Percentiles rank a stretch among this genome's conserved stretches.
These are phyloP conservation scores for Sugiyamaella japonica DNA, from an alignment of 1,139 yeast species.

Conservation along the genomic window DNA sequence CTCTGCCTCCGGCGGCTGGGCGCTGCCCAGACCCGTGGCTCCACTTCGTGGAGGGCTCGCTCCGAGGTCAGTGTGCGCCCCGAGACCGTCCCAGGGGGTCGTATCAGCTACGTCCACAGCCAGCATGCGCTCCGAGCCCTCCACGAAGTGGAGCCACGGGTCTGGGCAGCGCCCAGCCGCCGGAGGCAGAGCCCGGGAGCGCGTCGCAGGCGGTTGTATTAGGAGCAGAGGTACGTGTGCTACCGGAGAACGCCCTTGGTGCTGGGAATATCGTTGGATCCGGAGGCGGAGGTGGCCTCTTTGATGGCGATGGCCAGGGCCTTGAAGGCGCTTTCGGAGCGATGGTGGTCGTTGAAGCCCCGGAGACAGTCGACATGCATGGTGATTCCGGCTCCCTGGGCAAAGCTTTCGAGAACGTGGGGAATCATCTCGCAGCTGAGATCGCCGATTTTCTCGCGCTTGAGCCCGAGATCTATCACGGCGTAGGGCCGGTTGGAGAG, in stretches of 20 bases:
- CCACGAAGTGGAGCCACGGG: no score
- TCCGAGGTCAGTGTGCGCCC: no score
- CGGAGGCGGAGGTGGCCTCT: conserved; percentile 82
- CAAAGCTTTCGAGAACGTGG: conserved; percentile 91
- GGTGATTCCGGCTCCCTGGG: conserved; percentile 86
- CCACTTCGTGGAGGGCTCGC: no score
- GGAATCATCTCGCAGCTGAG: conserved; percentile 95
- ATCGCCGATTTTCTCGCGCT: conserved; percentile 91
- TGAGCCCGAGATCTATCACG: conserved; percentile 82
- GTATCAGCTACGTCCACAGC: no score
- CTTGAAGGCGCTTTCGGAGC: conserved; percentile 95
- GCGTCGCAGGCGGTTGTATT: no score
- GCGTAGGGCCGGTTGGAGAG: conserved; percentile 91
- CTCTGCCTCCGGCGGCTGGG: no score
- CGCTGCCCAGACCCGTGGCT: no score
- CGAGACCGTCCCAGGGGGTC: no score
- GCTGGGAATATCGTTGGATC: conserved; percentile 88
- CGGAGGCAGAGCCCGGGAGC: no score
- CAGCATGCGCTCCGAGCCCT: no score
- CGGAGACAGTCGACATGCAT: conserved; percentile 91
- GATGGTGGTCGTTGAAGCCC: conserved; percentile 93
- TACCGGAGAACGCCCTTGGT: conserved; percentile 82
- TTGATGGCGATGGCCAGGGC: conserved; percentile 89
- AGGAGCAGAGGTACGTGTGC: no score
- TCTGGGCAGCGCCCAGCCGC: no score